Conservation (phyloP, 2,329 filamentous ascomycete genomes). For the Pseudocercospora eumusae region DNA sequence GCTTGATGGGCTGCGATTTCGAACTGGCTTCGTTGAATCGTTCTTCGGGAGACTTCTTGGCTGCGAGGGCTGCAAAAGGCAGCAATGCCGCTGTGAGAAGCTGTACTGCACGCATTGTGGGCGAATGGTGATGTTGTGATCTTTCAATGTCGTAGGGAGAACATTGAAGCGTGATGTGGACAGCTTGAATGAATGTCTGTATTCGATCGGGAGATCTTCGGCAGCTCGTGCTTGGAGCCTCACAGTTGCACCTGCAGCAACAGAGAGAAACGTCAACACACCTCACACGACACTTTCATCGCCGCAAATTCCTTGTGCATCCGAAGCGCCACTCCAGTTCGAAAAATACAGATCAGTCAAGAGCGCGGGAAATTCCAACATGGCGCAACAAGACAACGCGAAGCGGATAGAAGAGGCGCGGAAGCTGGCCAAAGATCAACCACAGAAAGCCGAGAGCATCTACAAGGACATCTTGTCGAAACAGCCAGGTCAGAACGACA, state of each 20-base stretch:
- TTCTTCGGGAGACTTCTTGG: constrained; percentile 57
- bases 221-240: neutral
- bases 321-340: neutral
- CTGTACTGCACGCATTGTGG: constrained; percentile 69
- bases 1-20: constrained; percentile 72
- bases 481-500: constrained; percentile 80
- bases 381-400: constrained; percentile 56
- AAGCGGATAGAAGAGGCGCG: constrained; percentile 84
- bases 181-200: constrained; percentile 4
- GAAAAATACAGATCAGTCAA: neutral
- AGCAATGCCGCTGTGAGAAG: constrained; percentile 62
- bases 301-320: neutral
- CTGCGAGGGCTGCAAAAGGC: constrained; percentile 60
- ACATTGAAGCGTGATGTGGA: constrained; percentile 4
- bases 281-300: constrained; percentile 1
- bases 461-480: constrained; percentile 89
- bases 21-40: constrained; percentile 71
- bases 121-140: constrained; percentile 1
- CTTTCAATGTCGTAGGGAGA: neutral
- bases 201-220: neutral
- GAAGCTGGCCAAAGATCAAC: constrained; percentile 76
- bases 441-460: constrained; percentile 78
- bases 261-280: constrained; percentile 1
- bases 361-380: constrained; percentile 32
- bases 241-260: neutral